A percentile compares a stretch with the other conserved stretches of the same genome.
Evolutionary conservation across 2,329 filamentous ascomycete genomes (phyloP).

Genomic region (Ceratocystis alfenasii): DNA sequence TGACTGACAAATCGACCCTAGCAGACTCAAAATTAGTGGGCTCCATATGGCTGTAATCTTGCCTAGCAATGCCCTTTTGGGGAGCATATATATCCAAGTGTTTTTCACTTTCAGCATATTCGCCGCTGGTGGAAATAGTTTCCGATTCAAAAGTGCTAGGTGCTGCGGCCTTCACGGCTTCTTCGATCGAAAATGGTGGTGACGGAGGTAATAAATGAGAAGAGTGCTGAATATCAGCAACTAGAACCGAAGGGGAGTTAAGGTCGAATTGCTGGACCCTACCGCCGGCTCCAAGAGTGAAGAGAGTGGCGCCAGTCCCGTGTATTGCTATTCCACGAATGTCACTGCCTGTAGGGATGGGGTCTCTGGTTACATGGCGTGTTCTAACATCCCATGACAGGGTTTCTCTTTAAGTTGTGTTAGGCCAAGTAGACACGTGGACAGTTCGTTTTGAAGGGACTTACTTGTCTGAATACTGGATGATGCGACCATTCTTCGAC

Average conservation of each 20-base stretch:
- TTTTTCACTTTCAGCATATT: constrained; percentile 59
- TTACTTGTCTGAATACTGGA: constrained; percentile 85
- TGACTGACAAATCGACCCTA: constrained; percentile 36
- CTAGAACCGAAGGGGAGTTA: constrained; percentile 67
- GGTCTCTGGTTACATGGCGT: constrained; percentile 88
- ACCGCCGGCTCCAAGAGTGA: constrained; percentile 77
- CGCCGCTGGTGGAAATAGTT: constrained; percentile 28
- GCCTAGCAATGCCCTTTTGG: not conserved
- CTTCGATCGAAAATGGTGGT: constrained; percentile 68
- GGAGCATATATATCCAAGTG: constrained; percentile 36
- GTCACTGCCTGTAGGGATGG: constrained; percentile 71
- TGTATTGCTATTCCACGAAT: constrained; percentile 76
- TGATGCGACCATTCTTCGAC: constrained; percentile 94
- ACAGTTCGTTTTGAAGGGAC: constrained; percentile 31
- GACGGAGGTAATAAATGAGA: constrained; percentile 68
- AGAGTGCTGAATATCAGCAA: constrained; percentile 74
- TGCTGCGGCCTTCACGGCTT: constrained; percentile 42
- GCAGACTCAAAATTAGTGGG: constrained; percentile 47
- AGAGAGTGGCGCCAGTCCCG: constrained; percentile 79
- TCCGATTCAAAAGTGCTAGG: constrained; percentile 35
- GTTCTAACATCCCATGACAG: constrained; percentile 94
- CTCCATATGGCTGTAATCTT: constrained; percentile 15
- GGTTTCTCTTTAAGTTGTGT: constrained; percentile 45
- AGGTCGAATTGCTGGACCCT: constrained; percentile 93
- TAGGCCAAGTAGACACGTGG: constrained; percentile 21